A percentile compares a stretch with the other conserved stretches of the same genome.
Evolutionary conservation across 371 early-diverging fungal genomes (phyloP).

Genomic region (Lichtheimia hyalospora): DNA sequence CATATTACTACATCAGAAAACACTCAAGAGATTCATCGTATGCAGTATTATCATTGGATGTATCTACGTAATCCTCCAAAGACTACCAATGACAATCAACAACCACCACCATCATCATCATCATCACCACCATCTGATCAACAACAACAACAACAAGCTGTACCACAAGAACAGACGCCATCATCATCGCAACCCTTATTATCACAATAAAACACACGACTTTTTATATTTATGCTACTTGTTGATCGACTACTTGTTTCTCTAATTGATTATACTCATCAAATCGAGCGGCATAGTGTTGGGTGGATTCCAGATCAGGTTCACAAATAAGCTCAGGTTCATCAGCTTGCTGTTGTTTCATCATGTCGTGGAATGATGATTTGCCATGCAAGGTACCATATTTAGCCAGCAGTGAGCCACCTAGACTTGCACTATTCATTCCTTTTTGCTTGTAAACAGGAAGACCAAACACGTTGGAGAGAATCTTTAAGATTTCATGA

Average conservation of each 20-base stretch:
- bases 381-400: conserved; percentile 19
- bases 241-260: conserved; percentile 10
- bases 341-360: conserved; percentile 22
- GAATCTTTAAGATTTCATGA: conserved; percentile 49
- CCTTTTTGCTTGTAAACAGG: conserved; percentile 59
- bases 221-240: background rate
- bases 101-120: conserved; percentile 4
- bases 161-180: background rate
- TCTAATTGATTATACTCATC: conserved; percentile 12
- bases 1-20: conserved; percentile 73
- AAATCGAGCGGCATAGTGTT: conserved; percentile 8
- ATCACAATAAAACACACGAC: background rate
- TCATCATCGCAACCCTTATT: background rate
- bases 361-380: conserved; percentile 36
- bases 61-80: conserved; percentile 52
- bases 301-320: conserved; percentile 21
- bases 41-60: conserved; percentile 90
- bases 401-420: conserved; percentile 49
- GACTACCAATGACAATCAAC: conserved; percentile 11
- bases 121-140: background rate
- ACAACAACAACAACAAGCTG: background rate
- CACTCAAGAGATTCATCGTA: conserved; percentile 75
- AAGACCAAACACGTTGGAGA: conserved; percentile 73
- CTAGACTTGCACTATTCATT: conserved; percentile 47
- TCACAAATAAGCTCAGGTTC: conserved; percentile 31